phyloP scores from a whole-genome alignment of 148 eudicot genomes.

The Silene uniflora region DNA sequence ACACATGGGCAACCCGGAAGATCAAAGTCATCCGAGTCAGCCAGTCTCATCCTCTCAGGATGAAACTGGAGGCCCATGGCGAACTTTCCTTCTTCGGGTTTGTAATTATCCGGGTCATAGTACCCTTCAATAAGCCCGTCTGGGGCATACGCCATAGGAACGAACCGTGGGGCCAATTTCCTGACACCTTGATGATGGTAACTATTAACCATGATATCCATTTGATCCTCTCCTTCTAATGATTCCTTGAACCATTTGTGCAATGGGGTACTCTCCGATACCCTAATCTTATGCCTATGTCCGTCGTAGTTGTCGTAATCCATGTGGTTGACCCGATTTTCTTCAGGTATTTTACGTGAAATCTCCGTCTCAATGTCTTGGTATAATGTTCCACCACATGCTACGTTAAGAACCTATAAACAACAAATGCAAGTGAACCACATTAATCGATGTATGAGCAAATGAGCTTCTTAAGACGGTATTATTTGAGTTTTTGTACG shows the following conservation, averaged over 20 bases:
- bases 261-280: constrained; percentile 59
- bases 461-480: too few species aligned
- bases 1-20: constrained; percentile 77
- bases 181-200: constrained; percentile 94
- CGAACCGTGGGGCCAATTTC: constrained; percentile 60
- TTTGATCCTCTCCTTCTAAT: constrained; percentile 26
- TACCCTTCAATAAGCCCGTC: constrained; percentile 80
- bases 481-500: too few species aligned
- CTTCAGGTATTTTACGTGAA: constrained; percentile 28
- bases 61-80: constrained; percentile 87
- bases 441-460: not conserved
- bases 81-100: constrained; percentile 77
- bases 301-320: constrained; percentile 77
- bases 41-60: constrained; percentile 75
- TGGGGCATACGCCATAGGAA: constrained; percentile 72
- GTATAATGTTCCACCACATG: constrained; percentile 81
- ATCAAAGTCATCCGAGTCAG: constrained; percentile 57
- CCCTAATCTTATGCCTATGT: constrained; percentile 59
- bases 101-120: constrained; percentile 71
- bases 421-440: not conserved
- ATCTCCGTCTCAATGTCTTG: constrained; percentile 67
- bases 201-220: constrained; percentile 66
- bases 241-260: constrained; percentile 60
- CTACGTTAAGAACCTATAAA: constrained; percentile 57
- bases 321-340: constrained; percentile 52